Conservation (phyloP, 2,329 filamentous ascomycete species). For the Aspergillus alliaceus region DNA sequence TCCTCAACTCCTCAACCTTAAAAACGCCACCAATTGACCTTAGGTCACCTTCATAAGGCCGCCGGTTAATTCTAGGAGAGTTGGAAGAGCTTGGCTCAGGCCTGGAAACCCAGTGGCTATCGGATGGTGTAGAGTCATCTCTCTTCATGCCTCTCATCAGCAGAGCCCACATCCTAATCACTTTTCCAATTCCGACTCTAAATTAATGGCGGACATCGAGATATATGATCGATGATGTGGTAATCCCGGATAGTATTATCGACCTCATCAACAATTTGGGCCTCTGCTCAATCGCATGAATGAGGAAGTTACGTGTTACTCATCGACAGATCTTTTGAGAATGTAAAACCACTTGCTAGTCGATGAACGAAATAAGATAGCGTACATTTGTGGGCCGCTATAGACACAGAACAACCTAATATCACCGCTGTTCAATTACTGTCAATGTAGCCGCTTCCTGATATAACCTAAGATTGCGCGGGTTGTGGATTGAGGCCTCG, state of each 20-base stretch:
- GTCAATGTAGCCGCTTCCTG: background rate
- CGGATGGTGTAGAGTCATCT: background rate
- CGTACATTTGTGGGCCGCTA: background rate
- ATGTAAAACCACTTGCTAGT: background rate
- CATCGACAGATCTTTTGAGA: background rate
- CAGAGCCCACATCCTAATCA: too few relatives aligned
- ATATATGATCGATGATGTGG: background rate
- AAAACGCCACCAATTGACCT: too few relatives aligned
- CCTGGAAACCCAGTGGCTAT: too few relatives aligned
- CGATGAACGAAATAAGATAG: background rate
- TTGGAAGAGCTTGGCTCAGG: background rate
- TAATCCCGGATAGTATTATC: background rate
- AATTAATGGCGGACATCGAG: background rate
- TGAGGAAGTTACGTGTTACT: background rate
- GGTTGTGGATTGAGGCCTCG: background rate
- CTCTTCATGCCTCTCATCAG: background rate
- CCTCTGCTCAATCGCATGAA: background rate
- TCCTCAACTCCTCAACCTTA: too few relatives aligned
- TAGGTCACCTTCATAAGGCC: background rate
- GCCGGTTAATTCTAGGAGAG: background rate
- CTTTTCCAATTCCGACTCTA: background rate
- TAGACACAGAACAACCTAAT: background rate
- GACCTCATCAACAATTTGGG: background rate
- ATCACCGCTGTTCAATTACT: background rate
- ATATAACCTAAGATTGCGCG: background rate